A percentile compares a stretch with the other conserved stretches of the same genome.
These are phyloP conservation scores for Phanerochaete sordida DNA, from an alignment of 768 basidiomycete species.

Conservation along the genomic window DNA sequence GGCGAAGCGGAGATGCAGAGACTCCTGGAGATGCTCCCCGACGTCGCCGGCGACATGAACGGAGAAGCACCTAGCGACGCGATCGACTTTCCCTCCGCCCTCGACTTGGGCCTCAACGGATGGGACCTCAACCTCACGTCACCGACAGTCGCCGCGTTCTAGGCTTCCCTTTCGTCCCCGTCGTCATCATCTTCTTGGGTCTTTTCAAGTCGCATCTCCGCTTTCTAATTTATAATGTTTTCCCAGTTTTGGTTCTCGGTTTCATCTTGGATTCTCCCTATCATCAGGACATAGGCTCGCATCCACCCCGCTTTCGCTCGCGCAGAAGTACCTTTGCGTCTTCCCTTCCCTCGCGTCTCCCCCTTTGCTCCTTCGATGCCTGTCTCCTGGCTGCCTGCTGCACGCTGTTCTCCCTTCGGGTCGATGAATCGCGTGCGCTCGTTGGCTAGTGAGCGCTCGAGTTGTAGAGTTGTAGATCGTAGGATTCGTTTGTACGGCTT, in stretches of 20 bases:
- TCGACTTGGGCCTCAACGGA: conserved; percentile 28
- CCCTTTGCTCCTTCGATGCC: conserved; percentile 21
- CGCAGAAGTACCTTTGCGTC: not conserved
- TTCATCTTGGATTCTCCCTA: conserved; percentile 12
- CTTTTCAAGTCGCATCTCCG: conserved; percentile 15
- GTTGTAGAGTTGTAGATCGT: conserved; percentile 12
- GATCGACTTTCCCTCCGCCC: conserved; percentile 24
- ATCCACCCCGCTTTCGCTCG: conserved; percentile 14
- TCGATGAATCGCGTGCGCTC: conserved; percentile 36
- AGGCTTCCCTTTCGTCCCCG: conserved; percentile 4
- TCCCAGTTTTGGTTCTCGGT: conserved; percentile 9
- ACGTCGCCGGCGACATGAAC: conserved; percentile 25
- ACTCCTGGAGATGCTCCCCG: conserved; percentile 52
- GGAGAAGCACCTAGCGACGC: conserved; percentile 8
- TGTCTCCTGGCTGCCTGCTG: conserved; percentile 26
- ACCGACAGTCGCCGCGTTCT: conserved; percentile 14
- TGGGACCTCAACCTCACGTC: conserved; percentile 17
- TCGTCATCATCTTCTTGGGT: not conserved
- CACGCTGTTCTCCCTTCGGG: conserved; percentile 40
- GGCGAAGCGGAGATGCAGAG: conserved; percentile 59
- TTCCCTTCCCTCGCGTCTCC: conserved; percentile 9
- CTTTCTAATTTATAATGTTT: conserved; percentile 11
- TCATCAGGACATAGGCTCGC: conserved; percentile 16
- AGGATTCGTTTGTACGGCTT: not conserved
- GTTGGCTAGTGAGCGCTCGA: conserved; percentile 45